phyloP scores from a whole-genome alignment of 768 basidiomycete species.

The Ramaria rubella region DNA sequence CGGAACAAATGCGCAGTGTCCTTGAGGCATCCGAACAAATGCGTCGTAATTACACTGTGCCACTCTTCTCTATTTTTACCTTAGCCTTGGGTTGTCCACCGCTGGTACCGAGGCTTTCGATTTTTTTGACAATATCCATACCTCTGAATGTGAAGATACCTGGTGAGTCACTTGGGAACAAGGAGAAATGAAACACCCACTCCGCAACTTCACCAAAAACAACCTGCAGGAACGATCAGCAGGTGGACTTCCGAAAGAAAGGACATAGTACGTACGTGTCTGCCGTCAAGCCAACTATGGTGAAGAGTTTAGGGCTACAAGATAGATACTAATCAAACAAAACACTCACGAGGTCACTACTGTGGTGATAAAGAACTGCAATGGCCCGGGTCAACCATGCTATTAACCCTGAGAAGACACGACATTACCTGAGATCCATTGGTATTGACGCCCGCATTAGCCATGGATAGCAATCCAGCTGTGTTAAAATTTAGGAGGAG shows the following conservation, averaged over 20 bases:
- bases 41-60: constrained; percentile 15
- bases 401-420: not conserved
- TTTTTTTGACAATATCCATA: constrained; percentile 54
- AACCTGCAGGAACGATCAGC: constrained; percentile 25
- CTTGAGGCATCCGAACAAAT: no score
- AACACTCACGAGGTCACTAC: constrained; percentile 39
- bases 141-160: no score
- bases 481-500: not conserved
- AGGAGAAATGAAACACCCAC: not conserved
- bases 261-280: constrained; percentile 34
- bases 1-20: no score
- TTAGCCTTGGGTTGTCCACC: constrained; percentile 38
- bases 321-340: not conserved
- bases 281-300: constrained; percentile 52
- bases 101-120: constrained; percentile 42
- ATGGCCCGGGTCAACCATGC: not conserved
- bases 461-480: constrained; percentile 64
- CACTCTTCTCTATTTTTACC: constrained; percentile 47
- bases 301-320: not conserved
- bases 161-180: not conserved
- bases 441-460: constrained; percentile 75
- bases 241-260: not conserved
- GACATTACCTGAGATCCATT: constrained; percentile 56
- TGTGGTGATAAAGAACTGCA: constrained; percentile 73
- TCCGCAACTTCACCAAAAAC: constrained; percentile 66